These are phyloP conservation scores for Ogataea saltuana DNA, from an alignment of 805 yeast genomes.

Conservation along the genomic window DNA sequence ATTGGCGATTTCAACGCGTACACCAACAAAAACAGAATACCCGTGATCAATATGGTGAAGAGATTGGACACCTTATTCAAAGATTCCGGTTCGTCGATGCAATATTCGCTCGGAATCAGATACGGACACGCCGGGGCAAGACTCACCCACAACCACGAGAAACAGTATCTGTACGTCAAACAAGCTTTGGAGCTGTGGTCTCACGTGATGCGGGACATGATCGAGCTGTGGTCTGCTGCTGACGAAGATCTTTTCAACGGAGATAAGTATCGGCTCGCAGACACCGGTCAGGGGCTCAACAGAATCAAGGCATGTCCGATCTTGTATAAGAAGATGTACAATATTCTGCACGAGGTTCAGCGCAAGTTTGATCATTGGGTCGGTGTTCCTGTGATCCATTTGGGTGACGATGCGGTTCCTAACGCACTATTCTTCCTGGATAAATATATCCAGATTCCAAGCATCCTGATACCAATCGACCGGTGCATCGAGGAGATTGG, in stretches of 20 bases:
- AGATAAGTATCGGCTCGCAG: constrained; percentile 54
- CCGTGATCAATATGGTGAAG: constrained; percentile 62
- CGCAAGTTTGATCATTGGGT: constrained; percentile 66
- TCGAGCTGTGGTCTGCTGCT: constrained; percentile 73
- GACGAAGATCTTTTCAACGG: constrained; percentile 69
- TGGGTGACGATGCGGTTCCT: constrained; percentile 84
- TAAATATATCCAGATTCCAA: constrained; percentile 78
- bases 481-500: constrained; percentile 57
- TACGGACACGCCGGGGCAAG: constrained; percentile 71
- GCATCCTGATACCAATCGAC: constrained; percentile 72
- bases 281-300: constrained; percentile 82
- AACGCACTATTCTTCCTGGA: constrained; percentile 78
- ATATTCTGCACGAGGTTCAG: constrained; percentile 66
- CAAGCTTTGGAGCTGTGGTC: constrained; percentile 80
- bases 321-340: constrained; percentile 69
- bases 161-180: constrained; percentile 72
- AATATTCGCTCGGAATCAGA: constrained; percentile 58
- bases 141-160: constrained; percentile 68
- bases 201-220: constrained; percentile 74
- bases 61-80: constrained; percentile 50
- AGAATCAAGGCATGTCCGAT: constrained; percentile 74
- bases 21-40: constrained; percentile 64
- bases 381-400: constrained; percentile 76
- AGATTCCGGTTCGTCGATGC: constrained; percentile 27
- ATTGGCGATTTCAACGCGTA: constrained; percentile 79